Conservation (phyloP, 805 yeast genomes). For the Kurtzmaniella fragi region DNA sequence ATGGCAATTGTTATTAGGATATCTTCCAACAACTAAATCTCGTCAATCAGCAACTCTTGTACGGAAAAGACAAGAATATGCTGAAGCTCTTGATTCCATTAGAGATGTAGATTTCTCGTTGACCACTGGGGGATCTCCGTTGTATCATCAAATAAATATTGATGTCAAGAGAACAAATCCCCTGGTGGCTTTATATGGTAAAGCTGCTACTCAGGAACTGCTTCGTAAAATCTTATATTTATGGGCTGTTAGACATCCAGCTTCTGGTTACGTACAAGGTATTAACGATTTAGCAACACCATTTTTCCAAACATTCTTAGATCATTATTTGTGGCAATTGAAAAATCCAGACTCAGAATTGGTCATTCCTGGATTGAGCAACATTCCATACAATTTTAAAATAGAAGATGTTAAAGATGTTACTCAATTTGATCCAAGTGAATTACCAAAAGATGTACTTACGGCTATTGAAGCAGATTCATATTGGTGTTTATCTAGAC, state of each 20-base stretch:
- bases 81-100: constrained; percentile 52
- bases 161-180: constrained; percentile 96
- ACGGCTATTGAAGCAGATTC: constrained; percentile 88
- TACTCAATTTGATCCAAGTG: constrained; percentile 57
- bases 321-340: constrained; percentile 52
- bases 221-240: constrained; percentile 77
- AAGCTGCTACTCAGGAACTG: constrained; percentile 66
- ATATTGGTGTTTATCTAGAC: constrained; percentile 91
- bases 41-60: constrained; percentile 66
- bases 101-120: background rate
- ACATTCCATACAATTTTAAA: constrained; percentile 16
- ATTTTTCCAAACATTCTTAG: constrained; percentile 78
- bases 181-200: constrained; percentile 65
- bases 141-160: constrained; percentile 94
- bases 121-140: constrained; percentile 25
- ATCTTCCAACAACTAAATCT: constrained; percentile 78
- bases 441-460: constrained; percentile 54
- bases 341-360: constrained; percentile 17
- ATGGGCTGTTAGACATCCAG: constrained; percentile 97
- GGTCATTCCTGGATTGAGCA: constrained; percentile 35
- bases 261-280: constrained; percentile 97
- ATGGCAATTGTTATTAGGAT: constrained; percentile 90
- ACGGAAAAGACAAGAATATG: constrained; percentile 82
- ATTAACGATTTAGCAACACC: constrained; percentile 94
- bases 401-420: constrained; percentile 26